Percentiles rank a stretch among this genome's conserved stretches.
Conservation (phyloP, 352 stramenopile species). For the Thalassiosira exigua region DNA sequence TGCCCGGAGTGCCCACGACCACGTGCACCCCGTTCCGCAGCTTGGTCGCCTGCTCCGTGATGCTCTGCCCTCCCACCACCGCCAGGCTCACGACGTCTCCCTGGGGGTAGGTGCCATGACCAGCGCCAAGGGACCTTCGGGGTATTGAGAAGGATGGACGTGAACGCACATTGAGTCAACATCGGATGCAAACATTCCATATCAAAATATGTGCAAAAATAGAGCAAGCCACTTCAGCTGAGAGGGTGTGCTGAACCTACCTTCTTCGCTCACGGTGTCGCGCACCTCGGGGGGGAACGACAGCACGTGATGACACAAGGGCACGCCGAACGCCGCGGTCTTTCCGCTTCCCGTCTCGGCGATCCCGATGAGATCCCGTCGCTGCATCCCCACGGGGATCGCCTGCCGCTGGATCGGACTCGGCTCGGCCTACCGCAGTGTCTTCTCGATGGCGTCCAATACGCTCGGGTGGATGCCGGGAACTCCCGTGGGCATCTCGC, state of each 20-base stretch:
- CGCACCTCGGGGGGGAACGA: constrained; percentile 88
- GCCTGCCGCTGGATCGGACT: constrained; percentile 98
- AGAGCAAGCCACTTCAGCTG: no score
- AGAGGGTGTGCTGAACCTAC: no score
- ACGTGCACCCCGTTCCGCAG: constrained; percentile 96
- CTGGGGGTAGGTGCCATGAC: constrained; percentile 97
- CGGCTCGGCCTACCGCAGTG: constrained; percentile 94
- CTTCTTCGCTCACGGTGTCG: constrained; percentile 89
- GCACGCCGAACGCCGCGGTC: constrained; percentile 97
- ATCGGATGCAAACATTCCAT: no score
- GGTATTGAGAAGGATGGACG: no score
- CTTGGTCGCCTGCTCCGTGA: constrained; percentile 96
- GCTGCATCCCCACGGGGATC: constrained; percentile 95
- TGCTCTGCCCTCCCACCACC: constrained; percentile 93
- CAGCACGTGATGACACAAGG: constrained; percentile 95
- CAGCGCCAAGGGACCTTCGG: constrained; percentile 94
- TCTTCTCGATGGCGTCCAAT: constrained; percentile 89
- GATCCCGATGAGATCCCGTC: constrained; percentile 98
- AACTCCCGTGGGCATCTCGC: constrained; percentile 75
- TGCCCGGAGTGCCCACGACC: constrained; percentile 97
- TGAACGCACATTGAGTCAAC: no score
- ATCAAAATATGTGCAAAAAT: no score
- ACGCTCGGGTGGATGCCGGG: constrained; percentile 83
- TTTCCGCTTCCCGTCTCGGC: constrained; percentile 98
- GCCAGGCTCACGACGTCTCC: constrained; percentile 87